Base-by-base conservation (phyloP, 2,329 filamentous ascomycete species). In the Balansia obtecta region DNA sequence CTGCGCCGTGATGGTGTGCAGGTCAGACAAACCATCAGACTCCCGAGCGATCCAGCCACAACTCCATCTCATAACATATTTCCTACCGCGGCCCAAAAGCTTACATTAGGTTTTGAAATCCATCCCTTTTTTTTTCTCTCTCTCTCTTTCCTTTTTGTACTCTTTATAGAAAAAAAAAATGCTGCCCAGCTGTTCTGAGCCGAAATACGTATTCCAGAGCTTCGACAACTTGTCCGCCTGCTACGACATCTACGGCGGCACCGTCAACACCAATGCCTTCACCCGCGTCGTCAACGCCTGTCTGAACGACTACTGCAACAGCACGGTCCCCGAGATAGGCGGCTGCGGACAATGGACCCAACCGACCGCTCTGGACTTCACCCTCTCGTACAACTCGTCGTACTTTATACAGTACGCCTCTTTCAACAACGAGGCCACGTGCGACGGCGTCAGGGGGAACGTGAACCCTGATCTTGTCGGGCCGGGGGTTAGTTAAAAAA, bases 391-490 rank as follows among this genome's bases (percentile, higher is more conserved):
- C n/a, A 18, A 42, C 16, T 42, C 40, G 3, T 42, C 40, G 10
- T 15, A 2, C 16, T 42, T 42, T 16, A 8, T 42, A 12, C 4
- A 16, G 7, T 42, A 42, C 15, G 22, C 40, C 16, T 40, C 38
- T 18, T 42, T 42, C 15, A 42, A 42, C 20, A 42, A 42, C 40
- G 40, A 42, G 10, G 40, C 40, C 13, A 12, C 40, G 40, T 42
- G 40, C 40, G 40, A 42, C 5, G 15, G 20, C 40, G 40, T 42
- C 20, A 42, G 22, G n/a, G 40, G 40, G 16, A 12, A 33, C 7
- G 32, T 46, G 12, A 40, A 51, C 20, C 32, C 50, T 4, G 50
- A 52, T 46, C 42, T 52, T 46, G 50, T 47, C 20, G 50, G 50
- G 5, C 37, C 48, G 16, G 50, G 50, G 20, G n/a, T n/a, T n/a